Evolutionary conservation across 2,329 filamentous ascomycete genomes (phyloP).

Genomic region (Hypoxylon rubiginosum): DNA sequence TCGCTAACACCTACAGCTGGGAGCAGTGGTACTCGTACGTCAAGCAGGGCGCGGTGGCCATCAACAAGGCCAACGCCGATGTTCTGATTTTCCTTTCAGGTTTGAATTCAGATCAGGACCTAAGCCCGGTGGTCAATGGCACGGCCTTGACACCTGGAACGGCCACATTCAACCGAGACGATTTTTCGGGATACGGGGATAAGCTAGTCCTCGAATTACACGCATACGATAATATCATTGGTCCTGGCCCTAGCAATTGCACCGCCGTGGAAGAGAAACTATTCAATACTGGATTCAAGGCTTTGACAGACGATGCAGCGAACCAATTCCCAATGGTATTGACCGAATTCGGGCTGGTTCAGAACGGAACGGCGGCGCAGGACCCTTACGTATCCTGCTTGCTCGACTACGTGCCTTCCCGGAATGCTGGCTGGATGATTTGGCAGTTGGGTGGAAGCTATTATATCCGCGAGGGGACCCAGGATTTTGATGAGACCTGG

Average conservation of each 20-base stretch:
- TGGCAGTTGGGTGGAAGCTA: conserved; percentile 72
- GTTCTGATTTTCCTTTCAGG: conserved; percentile 71
- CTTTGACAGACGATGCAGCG: conserved; percentile 56
- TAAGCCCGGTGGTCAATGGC: conserved; percentile 64
- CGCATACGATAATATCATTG: conserved; percentile 65
- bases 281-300: conserved; percentile 65
- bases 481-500: conserved; percentile 69
- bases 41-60: conserved; percentile 62
- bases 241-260: conserved; percentile 59
- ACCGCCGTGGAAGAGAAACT: conserved; percentile 59
- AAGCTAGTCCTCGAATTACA: conserved; percentile 73
- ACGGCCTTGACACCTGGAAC: conserved; percentile 61
- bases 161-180: conserved; percentile 58
- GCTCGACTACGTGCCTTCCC: conserved; percentile 60
- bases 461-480: conserved; percentile 65
- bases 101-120: conserved; percentile 66
- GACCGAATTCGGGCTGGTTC: conserved; percentile 67
- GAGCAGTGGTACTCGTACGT: conserved; percentile 66
- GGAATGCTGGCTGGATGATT: conserved; percentile 67
- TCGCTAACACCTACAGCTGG: conserved; percentile 65
- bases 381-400: conserved; percentile 66
- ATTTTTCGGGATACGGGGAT: conserved; percentile 63
- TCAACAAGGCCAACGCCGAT: conserved; percentile 64
- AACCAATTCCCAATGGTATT: conserved; percentile 63
- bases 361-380: conserved; percentile 60